Evolutionary conservation across 176 grass and related monocot species (phyloP), one percentile per base, ranked within the genome.

Genomic region (Areca catechu): DNA sequence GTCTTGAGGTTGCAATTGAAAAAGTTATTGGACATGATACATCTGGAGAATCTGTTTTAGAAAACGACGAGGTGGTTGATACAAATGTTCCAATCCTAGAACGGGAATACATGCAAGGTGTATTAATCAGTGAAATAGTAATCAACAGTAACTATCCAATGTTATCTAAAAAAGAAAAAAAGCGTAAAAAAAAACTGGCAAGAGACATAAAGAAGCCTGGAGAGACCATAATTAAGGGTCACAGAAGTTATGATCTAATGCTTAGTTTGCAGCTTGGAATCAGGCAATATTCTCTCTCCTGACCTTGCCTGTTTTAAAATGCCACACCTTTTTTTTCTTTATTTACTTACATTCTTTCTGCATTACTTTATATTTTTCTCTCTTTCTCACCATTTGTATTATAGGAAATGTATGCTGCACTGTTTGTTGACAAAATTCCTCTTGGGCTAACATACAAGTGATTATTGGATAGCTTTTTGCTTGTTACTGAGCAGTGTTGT

Each of bases 101-200:
- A 68, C 85, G 88, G 74, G 88, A 98, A 71, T 98, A 98, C 72
- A 81, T 93, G 94, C 94, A 98, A 82, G 94, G 94, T 55, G 82
- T 98, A 65, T 74, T 98, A 63, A 98, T 98, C 59, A 98, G 84
- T n/a, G 94, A 98, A 66, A 72, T 92, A 30, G 75, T 93, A 60
- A 72, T 85, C 30, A 74, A 70, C 37, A 81, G 80, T 56, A 75
- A 56, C 64, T 98, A 92, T 71, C 76, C 84, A 49, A 58, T 68
- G 51, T 77, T 83, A 66, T 87, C 84, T 57, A 98, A 78, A 81
- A 98, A 85, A 24, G 51, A n/a, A 70, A 98, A 92, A 66, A 75
- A 66, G 29, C 83, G 67, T 48, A 78, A 92, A 52, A 98, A 89
- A 68, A 92, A 69, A 73, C 68, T 66, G 15, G 84, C 88, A n/a